Evolutionary conservation across 2,329 filamentous ascomycete genomes (phyloP).

Genomic region (Ophiostoma pallidulum): DNA sequence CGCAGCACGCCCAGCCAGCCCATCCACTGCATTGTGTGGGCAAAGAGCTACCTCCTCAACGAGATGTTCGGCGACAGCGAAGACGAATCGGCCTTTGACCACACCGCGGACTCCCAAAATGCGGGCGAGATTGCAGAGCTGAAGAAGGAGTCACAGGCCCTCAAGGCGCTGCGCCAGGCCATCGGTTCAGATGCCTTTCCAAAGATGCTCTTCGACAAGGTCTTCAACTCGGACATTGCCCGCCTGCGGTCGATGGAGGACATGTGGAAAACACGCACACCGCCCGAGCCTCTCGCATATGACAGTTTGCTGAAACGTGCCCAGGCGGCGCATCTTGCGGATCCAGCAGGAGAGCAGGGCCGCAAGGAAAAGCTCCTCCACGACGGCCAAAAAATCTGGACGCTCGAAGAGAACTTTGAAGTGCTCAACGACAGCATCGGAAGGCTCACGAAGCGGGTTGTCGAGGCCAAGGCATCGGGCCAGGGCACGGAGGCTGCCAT

Average conservation of each 20-base stretch:
- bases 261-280: conserved; percentile 83
- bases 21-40: conserved; percentile 99
- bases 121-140: conserved; percentile 80
- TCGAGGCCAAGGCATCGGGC: conserved; percentile 43
- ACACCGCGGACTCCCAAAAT: conserved; percentile 73
- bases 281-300: conserved; percentile 66
- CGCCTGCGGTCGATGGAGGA: conserved; percentile 80
- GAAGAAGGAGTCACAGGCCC: conserved; percentile 69
- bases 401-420: conserved; percentile 68
- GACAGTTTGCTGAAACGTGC: conserved; percentile 47
- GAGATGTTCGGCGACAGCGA: conserved; percentile 91
- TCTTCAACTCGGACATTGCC: conserved; percentile 77
- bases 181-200: conserved; percentile 72
- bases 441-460: conserved; percentile 64
- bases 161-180: conserved; percentile 72
- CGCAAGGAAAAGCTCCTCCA: conserved; percentile 45
- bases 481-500: conserved; percentile 47
- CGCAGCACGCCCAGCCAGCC: conserved; percentile 91
- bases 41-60: conserved; percentile 88
- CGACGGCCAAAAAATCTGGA: conserved; percentile 72
- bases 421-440: conserved; percentile 80
- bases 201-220: conserved; percentile 80
- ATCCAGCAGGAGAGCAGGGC: conserved; percentile 32
- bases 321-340: conserved; percentile 23
- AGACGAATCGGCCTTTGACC: conserved; percentile 72